Base-by-base conservation (phyloP, 352 stramenopile species). In the Bremia lactucae region DNA sequence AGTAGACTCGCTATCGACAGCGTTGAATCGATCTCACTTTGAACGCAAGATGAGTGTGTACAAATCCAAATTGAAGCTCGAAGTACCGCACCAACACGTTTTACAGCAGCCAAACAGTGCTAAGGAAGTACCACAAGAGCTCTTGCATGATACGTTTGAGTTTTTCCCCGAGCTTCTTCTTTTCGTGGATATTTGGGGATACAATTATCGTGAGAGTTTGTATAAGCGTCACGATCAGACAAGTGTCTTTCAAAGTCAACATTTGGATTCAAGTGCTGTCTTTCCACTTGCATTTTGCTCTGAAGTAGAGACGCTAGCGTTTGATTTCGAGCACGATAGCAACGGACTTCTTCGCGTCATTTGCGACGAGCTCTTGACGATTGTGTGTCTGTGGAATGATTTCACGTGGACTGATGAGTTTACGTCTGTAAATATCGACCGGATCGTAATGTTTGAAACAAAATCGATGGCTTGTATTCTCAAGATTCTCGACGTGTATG, bases 341-440 rank as follows among this genome's bases (percentile, higher is more conserved):
- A 85, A 85, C 31, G 59, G 66, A 1, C 36, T 68, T 15, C 55
- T 87, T 15, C 70, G 72, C 42, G 59, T 52, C n/a, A 70, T 85
- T n/a, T 85, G 72, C 31, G 75, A 87, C 38, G 72, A 87, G 37
- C 47, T 87, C 15, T 42, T 85, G 3, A 78, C 70, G 13, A 76
- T 87, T 20, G 68, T 87, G 18, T 85, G 68, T 31, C 34, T 83
- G 14, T 87, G 75, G 75, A 85, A 85, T 35, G 72, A 87, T 49
- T 83, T 87, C 42, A 76, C 83, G 26, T 85, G 72, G 72, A 66
- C 65, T 0, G 68, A 85, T 22, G 67, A 71, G 37, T 46, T 85
- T 2, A 52, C 76, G 28, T 46, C 39, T 6, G 33, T 81, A 16
- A 53, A 62, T 6, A 37, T 77, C 5, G 70, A 79, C 20, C 55